phyloP scores from a whole-genome alignment of 2,329 filamentous ascomycete species.

The Hymenotorrendiella dingleyae region DNA sequence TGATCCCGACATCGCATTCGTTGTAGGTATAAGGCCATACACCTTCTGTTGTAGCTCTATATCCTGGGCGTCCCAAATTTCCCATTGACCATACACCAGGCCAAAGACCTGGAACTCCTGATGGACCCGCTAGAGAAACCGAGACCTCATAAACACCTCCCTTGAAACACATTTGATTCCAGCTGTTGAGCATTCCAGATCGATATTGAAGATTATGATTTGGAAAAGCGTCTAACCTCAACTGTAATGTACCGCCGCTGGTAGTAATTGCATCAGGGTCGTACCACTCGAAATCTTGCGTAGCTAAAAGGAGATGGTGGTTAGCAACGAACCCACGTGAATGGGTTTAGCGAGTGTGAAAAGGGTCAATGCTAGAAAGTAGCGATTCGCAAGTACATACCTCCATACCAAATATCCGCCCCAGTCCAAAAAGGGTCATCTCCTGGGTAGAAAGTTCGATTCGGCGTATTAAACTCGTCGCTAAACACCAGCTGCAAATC shows the following conservation, averaged over 20 bases:
- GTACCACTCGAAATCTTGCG: slow-evolving; percentile 36
- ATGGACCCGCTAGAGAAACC: slow-evolving; percentile 45
- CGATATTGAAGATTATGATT: slow-evolving; percentile 42
- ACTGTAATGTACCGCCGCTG: slow-evolving; percentile 38
- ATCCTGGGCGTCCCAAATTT: slow-evolving; percentile 47
- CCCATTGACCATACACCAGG: slow-evolving; percentile 50
- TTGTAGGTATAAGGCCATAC: slow-evolving; percentile 50
- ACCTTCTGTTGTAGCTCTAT: slow-evolving; percentile 45
- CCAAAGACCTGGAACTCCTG: slow-evolving; percentile 44
- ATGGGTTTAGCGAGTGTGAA: too few relatives aligned
- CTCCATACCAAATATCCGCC: slow-evolving; percentile 48
- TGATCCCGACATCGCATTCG: slow-evolving; percentile 57
- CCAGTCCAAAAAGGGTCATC: slow-evolving; percentile 51
- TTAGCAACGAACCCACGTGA: too few relatives aligned
- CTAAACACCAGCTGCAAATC: slow-evolving; percentile 46
- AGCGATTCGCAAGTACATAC: too few relatives aligned
- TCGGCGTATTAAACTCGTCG: slow-evolving; percentile 48
- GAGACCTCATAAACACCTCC: slow-evolving; percentile 47
- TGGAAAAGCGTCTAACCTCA: slow-evolving; percentile 39
- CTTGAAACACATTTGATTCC: slow-evolving; percentile 50
- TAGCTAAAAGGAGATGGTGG: too few relatives aligned
- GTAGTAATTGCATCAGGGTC: slow-evolving; percentile 44
- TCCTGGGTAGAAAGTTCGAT: slow-evolving; percentile 49
- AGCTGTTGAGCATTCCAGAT: slow-evolving; percentile 46
- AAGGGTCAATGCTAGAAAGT: too few relatives aligned